Evolutionary conservation across 208 protist species (phyloP), one percentile per base, ranked within the genome.

Genomic region (Phytomonas francai): DNA sequence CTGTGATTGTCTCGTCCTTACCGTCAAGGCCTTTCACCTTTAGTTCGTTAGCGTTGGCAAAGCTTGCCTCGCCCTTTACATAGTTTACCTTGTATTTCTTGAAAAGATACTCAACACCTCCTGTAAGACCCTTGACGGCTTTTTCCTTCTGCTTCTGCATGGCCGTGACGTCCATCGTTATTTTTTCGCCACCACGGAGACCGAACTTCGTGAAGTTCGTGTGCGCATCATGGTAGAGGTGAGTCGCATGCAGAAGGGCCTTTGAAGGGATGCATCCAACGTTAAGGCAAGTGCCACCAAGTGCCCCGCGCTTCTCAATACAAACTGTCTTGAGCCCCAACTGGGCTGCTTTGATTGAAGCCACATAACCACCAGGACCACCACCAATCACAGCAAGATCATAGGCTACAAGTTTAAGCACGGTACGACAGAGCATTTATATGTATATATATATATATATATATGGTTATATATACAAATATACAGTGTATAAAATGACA

Each of bases 251-350:
- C 0, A 99, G 90, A 6, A 99, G 93, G 39, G 98, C 89, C 89
- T 99, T 99, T 63, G 98, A 99, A 16, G 99, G 99, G 74, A 99
- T 99, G 90, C 98, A 99, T 34, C 97, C 98, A 34, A 99, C 98
- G 80, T 99, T 99, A n/a, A 99, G 88, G 89, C 98, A 99, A 22
- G 98, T 99, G 68, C 98, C 98, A 33, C 98, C 98, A 27, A 99
- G 92, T 42, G 88, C 67, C 33, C 98, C 98, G 68, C 98, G 91
- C 85, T 98, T 99, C 79, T 99, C 99, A 32, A 99, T 80, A 78
- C 98, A 99, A 12, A 97, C 92, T 0, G 97, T 97, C 72, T 99
- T 99, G 36, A 99, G 73, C 31, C 98, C 99, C 6, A 99, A 88
- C 88, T 99, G 98, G 16, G 97, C 98, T 31, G 98, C 99, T 78